Conservation (phyloP, 2,329 filamentous ascomycete genomes). For the Huntiella moniliformis region DNA sequence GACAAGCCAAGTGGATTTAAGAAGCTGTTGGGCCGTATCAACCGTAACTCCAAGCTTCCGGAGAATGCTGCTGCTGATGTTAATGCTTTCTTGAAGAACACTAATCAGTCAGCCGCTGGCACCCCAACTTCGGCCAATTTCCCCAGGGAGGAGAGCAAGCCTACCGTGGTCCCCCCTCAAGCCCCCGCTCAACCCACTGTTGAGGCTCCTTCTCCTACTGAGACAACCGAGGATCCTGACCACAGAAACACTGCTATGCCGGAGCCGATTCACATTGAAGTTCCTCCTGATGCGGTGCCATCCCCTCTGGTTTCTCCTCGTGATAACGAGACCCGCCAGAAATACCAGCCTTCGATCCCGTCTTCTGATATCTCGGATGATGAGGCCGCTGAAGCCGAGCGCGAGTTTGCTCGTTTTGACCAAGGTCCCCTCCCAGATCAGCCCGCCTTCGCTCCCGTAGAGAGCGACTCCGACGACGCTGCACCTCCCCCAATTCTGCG, state of each 20-base stretch:
- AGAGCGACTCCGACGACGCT: constrained; percentile 30
- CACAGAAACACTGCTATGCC: not conserved
- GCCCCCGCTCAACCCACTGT: not conserved
- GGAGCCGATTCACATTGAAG: constrained; percentile 1
- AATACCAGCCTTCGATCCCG: constrained; percentile 24
- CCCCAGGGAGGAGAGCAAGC: constrained; percentile 12
- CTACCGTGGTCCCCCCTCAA: constrained; percentile 13
- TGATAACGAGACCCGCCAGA: constrained; percentile 16
- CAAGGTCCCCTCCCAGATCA: constrained; percentile 78
- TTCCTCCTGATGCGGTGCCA: constrained; percentile 6
- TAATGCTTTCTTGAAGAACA: constrained; percentile 30
- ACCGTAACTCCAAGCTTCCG: constrained; percentile 36
- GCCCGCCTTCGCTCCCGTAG: constrained; percentile 59
- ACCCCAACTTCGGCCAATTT: constrained; percentile 15
- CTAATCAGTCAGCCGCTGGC: constrained; percentile 15
- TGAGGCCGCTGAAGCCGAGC: constrained; percentile 38
- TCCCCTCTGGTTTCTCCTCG: constrained; percentile 7
- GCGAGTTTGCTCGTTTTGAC: constrained; percentile 53
- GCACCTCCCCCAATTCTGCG: constrained; percentile 33
- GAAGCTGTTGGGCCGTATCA: constrained; percentile 48
- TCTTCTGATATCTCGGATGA: constrained; percentile 38
- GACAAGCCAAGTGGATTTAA: constrained; percentile 29
- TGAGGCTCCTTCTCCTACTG: not conserved
- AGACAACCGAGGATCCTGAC: constrained; percentile 3
- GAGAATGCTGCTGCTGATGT: constrained; percentile 33